phyloP scores from a whole-genome alignment of 163 green algal genomes.

The Prototheca wickerhamii region DNA sequence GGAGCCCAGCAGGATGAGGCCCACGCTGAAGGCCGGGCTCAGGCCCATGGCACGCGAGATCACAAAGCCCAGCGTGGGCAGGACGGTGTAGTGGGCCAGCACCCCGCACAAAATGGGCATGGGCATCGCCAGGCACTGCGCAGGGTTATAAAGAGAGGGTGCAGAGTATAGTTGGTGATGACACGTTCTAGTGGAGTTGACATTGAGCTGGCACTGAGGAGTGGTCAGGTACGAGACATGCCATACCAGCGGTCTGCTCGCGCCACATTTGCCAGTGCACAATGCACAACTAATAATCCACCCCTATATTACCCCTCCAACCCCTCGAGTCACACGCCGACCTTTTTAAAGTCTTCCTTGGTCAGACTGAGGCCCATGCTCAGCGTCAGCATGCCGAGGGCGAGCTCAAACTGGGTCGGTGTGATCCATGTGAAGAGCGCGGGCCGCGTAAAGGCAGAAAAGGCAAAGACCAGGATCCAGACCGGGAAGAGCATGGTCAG shows the following conservation, averaged over 20 bases:
- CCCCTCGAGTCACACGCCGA: too few species aligned
- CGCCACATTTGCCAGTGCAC: too few species aligned
- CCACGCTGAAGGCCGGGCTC: constrained; percentile 41
- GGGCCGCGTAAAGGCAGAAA: constrained; percentile 47
- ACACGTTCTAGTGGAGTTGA: too few species aligned
- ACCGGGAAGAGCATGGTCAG: constrained; percentile 56
- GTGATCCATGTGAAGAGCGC: constrained; percentile 56
- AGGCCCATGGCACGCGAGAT: constrained; percentile 53
- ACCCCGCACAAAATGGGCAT: constrained; percentile 65
- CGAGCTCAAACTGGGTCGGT: constrained; percentile 54
- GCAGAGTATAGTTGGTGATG: background rate
- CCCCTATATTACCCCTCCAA: too few species aligned
- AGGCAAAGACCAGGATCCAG: constrained; percentile 48
- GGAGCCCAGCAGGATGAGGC: constrained; percentile 76
- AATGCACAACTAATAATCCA: too few species aligned
- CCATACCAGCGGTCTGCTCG: too few species aligned
- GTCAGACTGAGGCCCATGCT: constrained; percentile 76
- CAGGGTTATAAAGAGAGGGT: background rate
- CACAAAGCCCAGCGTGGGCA: constrained; percentile 54
- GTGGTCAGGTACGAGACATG: too few species aligned
- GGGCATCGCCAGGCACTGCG: constrained; percentile 44
- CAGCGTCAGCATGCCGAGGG: constrained; percentile 74
- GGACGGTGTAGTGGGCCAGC: constrained; percentile 62
- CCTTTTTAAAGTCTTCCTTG: constrained; percentile 65
- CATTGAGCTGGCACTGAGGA: background rate